Conservation (phyloP, 2,329 filamentous ascomycete genomes). For the Neonectria coccinea region DNA sequence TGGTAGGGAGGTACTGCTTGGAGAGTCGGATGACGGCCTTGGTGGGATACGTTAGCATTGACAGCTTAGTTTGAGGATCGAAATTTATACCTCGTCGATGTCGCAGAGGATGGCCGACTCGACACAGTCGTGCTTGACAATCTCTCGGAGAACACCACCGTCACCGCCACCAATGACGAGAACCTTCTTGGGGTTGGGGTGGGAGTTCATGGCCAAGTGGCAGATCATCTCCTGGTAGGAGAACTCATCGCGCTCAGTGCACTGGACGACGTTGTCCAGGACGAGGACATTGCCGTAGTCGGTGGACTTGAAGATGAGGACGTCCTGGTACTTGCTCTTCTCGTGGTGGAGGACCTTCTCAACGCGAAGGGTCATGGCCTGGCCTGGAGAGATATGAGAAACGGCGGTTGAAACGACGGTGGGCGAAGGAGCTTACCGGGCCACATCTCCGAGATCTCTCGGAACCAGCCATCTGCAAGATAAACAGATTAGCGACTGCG, state of each 20-base stretch:
- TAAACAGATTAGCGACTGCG: conserved; percentile 27
- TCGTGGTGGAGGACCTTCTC: conserved; percentile 99
- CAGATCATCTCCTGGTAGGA: conserved; percentile 99
- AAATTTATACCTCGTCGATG: conserved; percentile 87
- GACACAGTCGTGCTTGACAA: conserved; percentile 98
- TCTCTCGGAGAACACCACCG: conserved; percentile 95
- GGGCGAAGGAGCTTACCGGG: conserved; percentile 64
- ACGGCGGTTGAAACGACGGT: neutral
- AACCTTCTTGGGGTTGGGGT: conserved; percentile 98
- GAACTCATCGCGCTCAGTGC: conserved; percentile 98
- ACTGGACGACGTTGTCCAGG: conserved; percentile 98
- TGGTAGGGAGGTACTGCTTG: conserved; percentile 96
- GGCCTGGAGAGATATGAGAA: conserved; percentile 64
- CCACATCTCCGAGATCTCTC: conserved; percentile 99
- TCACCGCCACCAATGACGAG: conserved; percentile 98
- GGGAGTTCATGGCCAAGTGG: conserved; percentile 97
- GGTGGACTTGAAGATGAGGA: conserved; percentile 98
- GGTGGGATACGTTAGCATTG: conserved; percentile 12
- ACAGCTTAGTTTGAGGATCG: conserved; percentile 44
- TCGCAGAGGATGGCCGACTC: conserved; percentile 98
- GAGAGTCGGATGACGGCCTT: conserved; percentile 96
- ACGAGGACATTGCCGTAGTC: conserved; percentile 97
- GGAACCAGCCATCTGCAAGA: conserved; percentile 96
- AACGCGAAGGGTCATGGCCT: conserved; percentile 98
- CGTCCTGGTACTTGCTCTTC: conserved; percentile 99